A percentile compares a stretch with the other conserved stretches of the same genome.
phyloP scores from a whole-genome alignment of 305 asterid genomes.

The Rubia peregrina region DNA sequence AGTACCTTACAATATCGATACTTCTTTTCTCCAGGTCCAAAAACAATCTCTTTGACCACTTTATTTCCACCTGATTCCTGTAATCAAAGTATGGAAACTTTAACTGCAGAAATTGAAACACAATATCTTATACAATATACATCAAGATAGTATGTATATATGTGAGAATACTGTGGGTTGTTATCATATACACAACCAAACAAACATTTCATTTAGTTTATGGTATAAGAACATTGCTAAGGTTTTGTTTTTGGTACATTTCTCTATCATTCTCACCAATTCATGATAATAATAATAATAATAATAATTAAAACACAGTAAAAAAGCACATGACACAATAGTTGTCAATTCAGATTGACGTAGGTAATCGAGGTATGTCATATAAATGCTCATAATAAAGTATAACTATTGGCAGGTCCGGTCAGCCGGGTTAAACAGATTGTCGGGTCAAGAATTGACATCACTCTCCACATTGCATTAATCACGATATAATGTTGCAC shows the following conservation, averaged over 20 bases:
- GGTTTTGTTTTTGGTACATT: not conserved
- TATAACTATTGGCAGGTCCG: too few species aligned
- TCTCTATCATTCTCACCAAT: not conserved
- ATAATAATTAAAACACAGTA: not conserved
- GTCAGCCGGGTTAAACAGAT: too few species aligned
- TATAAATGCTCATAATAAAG: too few species aligned
- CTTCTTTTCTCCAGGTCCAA: constrained; percentile 59
- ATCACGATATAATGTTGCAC: not conserved
- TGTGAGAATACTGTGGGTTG: not conserved
- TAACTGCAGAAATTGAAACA: not conserved
- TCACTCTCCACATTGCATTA: not conserved
- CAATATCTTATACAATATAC: not conserved
- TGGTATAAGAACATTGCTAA: not conserved
- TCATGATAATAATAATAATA: not conserved
- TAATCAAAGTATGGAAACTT: constrained; percentile 17
- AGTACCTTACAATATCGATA: constrained; percentile 80
- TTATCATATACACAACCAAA: not conserved
- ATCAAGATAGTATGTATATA: not conserved
- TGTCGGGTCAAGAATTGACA: too few species aligned
- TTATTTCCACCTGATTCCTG: constrained; percentile 84
- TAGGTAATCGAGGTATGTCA: too few species aligned
- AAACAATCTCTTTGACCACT: constrained; percentile 56
- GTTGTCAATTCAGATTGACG: too few species aligned
- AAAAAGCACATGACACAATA: not conserved
- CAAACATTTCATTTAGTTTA: not conserved